Evolutionary conservation across 495 filamentous ascomycete genomes (phyloP), one percentile per base, ranked within the genome.

Genomic region (Apodospora peruviana): DNA sequence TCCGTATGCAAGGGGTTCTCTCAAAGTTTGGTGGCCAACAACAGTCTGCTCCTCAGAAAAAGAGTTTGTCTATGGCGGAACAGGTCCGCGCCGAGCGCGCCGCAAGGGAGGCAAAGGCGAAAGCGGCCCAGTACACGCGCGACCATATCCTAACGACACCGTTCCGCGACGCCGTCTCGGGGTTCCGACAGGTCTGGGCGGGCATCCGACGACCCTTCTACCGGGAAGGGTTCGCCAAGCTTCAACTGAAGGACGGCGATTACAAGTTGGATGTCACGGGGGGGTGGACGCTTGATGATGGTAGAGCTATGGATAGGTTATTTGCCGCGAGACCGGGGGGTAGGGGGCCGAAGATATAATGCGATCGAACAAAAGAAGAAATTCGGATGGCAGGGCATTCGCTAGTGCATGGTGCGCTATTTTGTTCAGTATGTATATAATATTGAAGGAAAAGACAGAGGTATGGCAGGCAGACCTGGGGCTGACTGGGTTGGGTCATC

Each of bases 191-290:
- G 2, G 41, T 69, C 2, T 71, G 69, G 40, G 21, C 19, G 2
- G 67, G 61, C 2, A 56, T 73, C 37, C 55, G 52, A 29, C 61
- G 75, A 21, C 61, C 69, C 2, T 64, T 76, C 35, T 66, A 61
- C 20, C 62, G 74, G 25, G 72, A 74, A 36, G 76, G 76, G 0
- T 79, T 78, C 47, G 60, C 61, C 27, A 66, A 66, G 42, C 53
- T 76, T 9, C 55, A 43, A 22, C 50, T 76, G 18, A 52, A 63
- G 2, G 62, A 51, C 7, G 25, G 56, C 18, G 50, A 67, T 12
- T 78, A 74, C 55, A 79, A 76, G 62, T 35, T 81, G 7, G 76
- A 81, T 48, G 59, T 73, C 23, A 65, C 60, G 2, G 69, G 66
- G 1, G 75, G 74, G 2, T 79, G 72, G 61, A 72, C 70, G 5